Percentiles rank a stretch among this genome's conserved stretches.
Evolutionary conservation across 192 early-diverging fungal species (phyloP).

Genomic region (Spinellus fusiger): DNA sequence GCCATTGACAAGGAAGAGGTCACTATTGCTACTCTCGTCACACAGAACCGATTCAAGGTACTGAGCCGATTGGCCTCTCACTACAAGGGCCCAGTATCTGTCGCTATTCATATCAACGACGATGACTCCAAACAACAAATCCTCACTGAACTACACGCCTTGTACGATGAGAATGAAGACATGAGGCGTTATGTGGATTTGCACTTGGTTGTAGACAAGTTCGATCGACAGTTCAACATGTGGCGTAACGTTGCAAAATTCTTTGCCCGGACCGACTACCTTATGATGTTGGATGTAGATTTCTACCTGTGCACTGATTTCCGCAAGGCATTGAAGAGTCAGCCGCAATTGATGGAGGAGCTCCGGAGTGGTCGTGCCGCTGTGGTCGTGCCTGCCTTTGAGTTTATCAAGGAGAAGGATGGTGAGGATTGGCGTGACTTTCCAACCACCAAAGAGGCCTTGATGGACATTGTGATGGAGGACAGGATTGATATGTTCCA

Average conservation of each 20-base stretch:
- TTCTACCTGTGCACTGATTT: conserved; percentile 56
- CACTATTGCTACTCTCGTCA: conserved; percentile 53
- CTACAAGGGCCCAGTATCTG: conserved; percentile 53
- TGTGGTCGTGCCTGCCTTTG: conserved; percentile 56
- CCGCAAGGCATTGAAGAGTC: conserved; percentile 27
- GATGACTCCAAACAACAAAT: conserved; percentile 41
- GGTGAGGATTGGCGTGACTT: conserved; percentile 47
- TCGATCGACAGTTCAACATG: conserved; percentile 61
- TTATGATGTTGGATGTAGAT: conserved; percentile 58
- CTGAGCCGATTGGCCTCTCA: conserved; percentile 43
- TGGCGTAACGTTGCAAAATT: conserved; percentile 61
- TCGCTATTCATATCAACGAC: conserved; percentile 52
- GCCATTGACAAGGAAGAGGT: conserved; percentile 46
- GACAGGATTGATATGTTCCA: conserved; percentile 56
- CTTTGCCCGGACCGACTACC: conserved; percentile 52
- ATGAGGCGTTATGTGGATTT: conserved; percentile 48
- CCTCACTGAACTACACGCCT: conserved; percentile 40
- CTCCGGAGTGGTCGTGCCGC: conserved; percentile 42
- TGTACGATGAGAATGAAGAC: conserved; percentile 45
- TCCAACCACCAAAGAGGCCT: conserved; percentile 37
- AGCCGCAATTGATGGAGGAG: conserved; percentile 32
- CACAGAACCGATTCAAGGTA: conserved; percentile 48
- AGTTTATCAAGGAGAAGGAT: conserved; percentile 46
- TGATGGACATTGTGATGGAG: conserved; percentile 35
- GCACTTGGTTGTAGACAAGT: conserved; percentile 55